phyloP scores from a whole-genome alignment of 2,329 filamentous ascomycete species.

The Pochonia chlamydosporia region DNA sequence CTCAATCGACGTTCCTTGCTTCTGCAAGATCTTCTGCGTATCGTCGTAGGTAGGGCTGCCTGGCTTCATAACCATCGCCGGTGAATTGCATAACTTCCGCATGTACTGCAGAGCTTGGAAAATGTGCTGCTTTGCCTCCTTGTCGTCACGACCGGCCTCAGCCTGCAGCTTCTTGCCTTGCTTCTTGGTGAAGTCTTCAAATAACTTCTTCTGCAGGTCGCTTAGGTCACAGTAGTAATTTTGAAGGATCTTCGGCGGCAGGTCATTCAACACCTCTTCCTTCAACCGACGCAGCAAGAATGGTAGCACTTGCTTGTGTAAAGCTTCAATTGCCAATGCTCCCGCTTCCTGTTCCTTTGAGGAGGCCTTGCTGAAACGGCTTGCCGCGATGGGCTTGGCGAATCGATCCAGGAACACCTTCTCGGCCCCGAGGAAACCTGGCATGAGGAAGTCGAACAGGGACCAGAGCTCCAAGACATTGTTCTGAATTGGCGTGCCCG shows the following conservation, averaged over 20 bases:
- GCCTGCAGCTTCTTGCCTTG: slow-evolving; percentile 83
- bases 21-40: slow-evolving; percentile 73
- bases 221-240: slow-evolving; percentile 99
- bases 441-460: slow-evolving; percentile 98
- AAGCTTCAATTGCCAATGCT: slow-evolving; percentile 91
- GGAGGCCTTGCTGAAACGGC: slow-evolving; percentile 91
- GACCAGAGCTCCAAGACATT: slow-evolving; percentile 97
- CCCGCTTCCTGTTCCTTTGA: slow-evolving; percentile 98
- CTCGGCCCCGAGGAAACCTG: slow-evolving; percentile 87
- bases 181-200: slow-evolving; percentile 93
- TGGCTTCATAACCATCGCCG: slow-evolving; percentile 91
- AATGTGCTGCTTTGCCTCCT: slow-evolving; percentile 94
- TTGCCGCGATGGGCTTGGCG: slow-evolving; percentile 90
- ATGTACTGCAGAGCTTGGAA: slow-evolving; percentile 99
- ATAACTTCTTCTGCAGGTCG: slow-evolving; percentile 88
- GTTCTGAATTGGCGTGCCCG: slow-evolving; percentile 95
- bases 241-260: slow-evolving; percentile 96
- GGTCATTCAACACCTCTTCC: slow-evolving; percentile 92
- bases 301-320: slow-evolving; percentile 95
- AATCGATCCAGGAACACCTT: slow-evolving; percentile 97
- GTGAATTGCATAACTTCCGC: slow-evolving; percentile 98
- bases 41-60: slow-evolving; percentile 86
- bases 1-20: slow-evolving; percentile 74
- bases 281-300: slow-evolving; percentile 95
- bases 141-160: slow-evolving; percentile 78